Conservation (phyloP, 1,139 yeast genomes). For the Candida neerlandica region DNA sequence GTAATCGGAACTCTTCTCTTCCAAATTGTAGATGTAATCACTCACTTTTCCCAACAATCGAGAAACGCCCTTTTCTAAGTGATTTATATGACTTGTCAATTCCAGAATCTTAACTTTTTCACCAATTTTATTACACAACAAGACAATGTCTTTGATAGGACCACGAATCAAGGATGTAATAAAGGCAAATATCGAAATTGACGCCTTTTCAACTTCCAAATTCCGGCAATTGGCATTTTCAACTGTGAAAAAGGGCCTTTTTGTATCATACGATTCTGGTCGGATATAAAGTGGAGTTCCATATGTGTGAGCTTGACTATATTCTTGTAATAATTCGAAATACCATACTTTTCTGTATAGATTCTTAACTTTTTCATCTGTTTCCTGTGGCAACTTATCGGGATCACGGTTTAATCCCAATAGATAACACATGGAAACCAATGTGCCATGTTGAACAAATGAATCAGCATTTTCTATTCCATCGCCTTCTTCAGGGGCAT, state of each 20-base stretch:
- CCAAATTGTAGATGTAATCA: slow-evolving; percentile 34
- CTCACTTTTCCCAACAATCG: slow-evolving; percentile 28
- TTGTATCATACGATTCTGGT: slow-evolving; percentile 38
- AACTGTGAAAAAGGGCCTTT: slow-evolving; percentile 30
- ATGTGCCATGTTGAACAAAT: slow-evolving; percentile 34
- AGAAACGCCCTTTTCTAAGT: slow-evolving; percentile 31
- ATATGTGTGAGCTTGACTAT: slow-evolving; percentile 33
- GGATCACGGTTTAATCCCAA: slow-evolving; percentile 52
- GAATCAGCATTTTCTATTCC: slow-evolving; percentile 49
- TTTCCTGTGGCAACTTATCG: slow-evolving; percentile 21
- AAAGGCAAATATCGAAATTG: slow-evolving; percentile 20
- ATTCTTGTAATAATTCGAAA: slow-evolving; percentile 37
- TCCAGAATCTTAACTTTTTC: slow-evolving; percentile 14
- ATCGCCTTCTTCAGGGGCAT: slow-evolving; percentile 57
- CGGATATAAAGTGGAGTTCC: slow-evolving; percentile 44
- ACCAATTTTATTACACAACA: slow-evolving; percentile 9
- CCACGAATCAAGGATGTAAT: slow-evolving; percentile 21
- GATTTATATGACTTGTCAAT: slow-evolving; percentile 25
- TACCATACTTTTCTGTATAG: slow-evolving; percentile 56
- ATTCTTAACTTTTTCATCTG: slow-evolving; percentile 31
- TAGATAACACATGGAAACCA: slow-evolving; percentile 44
- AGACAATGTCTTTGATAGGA: slow-evolving; percentile 13
- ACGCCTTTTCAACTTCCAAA: slow-evolving; percentile 19
- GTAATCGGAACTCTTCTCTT: slow-evolving; percentile 14
- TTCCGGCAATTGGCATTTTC: slow-evolving; percentile 17